A percentile compares a stretch with the other conserved stretches of the same genome.
These are phyloP conservation scores for Pleurotus eryngii DNA, from an alignment of 768 basidiomycete species.

Conservation along the genomic window DNA sequence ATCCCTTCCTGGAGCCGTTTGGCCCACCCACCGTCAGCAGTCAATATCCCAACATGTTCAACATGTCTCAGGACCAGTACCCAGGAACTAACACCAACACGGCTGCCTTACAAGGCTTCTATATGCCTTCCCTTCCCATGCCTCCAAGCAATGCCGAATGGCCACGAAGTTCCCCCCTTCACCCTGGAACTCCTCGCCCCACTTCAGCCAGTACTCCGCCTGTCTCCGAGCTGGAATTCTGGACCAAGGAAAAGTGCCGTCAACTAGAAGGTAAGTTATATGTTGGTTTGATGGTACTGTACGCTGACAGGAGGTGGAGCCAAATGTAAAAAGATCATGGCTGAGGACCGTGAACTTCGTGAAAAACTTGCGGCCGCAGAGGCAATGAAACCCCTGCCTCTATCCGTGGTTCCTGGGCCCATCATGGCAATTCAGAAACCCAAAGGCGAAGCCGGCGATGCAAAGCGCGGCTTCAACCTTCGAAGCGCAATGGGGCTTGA, in stretches of 20 bases:
- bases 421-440: constrained; percentile 4
- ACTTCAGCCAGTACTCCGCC: background rate
- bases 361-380: background rate
- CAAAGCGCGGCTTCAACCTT: constrained; percentile 9
- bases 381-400: background rate
- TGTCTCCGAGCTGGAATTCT: background rate
- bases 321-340: too few relatives aligned
- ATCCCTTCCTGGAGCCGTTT: too few relatives aligned
- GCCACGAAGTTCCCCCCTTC: background rate
- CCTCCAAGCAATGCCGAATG: background rate
- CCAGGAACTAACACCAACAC: too few relatives aligned
- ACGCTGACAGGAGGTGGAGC: too few relatives aligned
- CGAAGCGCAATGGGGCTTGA: constrained; percentile 10
- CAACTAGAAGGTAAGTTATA: too few relatives aligned
- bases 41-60: too few relatives aligned
- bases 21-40: too few relatives aligned
- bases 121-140: background rate
- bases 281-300: too few relatives aligned
- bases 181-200: background rate
- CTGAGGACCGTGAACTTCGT: too few relatives aligned
- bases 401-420: background rate
- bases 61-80: too few relatives aligned
- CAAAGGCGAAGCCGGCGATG: constrained; percentile 12
- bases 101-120: background rate
- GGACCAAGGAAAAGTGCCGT: too few relatives aligned